These are phyloP conservation scores for Zopfia rhizophila DNA, from an alignment of 2,329 filamentous ascomycete species.

Conservation along the genomic window DNA sequence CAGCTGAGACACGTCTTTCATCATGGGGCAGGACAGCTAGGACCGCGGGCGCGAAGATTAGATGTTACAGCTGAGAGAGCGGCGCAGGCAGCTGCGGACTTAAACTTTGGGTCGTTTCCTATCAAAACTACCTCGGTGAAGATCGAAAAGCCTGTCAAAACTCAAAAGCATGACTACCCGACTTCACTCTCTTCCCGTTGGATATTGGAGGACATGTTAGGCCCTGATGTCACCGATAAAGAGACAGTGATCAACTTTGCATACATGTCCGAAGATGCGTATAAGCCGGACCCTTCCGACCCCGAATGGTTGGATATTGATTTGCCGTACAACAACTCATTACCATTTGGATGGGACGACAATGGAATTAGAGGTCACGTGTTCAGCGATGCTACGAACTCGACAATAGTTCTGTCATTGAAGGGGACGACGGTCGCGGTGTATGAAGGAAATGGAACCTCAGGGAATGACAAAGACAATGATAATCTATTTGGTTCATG, in stretches of 20 bases:
- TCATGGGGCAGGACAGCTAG: slow-evolving; percentile 46
- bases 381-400: slow-evolving; percentile 45
- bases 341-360: slow-evolving; percentile 51
- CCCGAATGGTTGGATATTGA: slow-evolving; percentile 49
- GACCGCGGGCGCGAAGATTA: slow-evolving; percentile 44
- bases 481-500: slow-evolving; percentile 50
- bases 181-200: slow-evolving; percentile 42
- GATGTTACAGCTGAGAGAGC: slow-evolving; percentile 40
- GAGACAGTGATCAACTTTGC: slow-evolving; percentile 46
- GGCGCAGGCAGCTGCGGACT: slow-evolving; percentile 30
- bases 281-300: slow-evolving; percentile 45
- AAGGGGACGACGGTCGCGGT: slow-evolving; percentile 49
- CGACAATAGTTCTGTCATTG: slow-evolving; percentile 44
- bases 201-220: slow-evolving; percentile 40
- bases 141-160: slow-evolving; percentile 38
- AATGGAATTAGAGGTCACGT: slow-evolving; percentile 49
- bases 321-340: slow-evolving; percentile 38
- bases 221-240: slow-evolving; percentile 46
- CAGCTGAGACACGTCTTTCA: slow-evolving; percentile 46
- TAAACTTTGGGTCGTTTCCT: slow-evolving; percentile 40
- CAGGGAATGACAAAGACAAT: slow-evolving; percentile 48
- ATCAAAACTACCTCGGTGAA: slow-evolving; percentile 40
- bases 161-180: slow-evolving; percentile 27
- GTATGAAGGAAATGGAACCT: slow-evolving; percentile 50
- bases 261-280: slow-evolving; percentile 50